phyloP scores from a whole-genome alignment of 306 rosid species.

The Geum urbanum region DNA sequence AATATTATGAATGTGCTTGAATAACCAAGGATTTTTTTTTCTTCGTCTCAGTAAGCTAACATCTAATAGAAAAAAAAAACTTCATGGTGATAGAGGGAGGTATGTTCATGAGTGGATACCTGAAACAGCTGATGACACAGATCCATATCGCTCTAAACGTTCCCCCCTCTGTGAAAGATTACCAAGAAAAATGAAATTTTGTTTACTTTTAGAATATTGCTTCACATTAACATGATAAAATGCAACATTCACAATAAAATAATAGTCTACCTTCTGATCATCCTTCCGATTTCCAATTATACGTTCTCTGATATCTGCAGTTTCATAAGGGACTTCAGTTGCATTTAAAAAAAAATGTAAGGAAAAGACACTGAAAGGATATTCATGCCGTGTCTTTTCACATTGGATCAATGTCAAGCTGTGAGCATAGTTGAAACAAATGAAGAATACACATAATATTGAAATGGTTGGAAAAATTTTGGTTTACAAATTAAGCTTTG shows the following conservation, averaged over 20 bases:
- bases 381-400: neutral
- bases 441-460: neutral
- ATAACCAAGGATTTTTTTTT: neutral
- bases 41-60: neutral
- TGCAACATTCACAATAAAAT: slow-evolving; percentile 12
- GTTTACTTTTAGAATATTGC: slow-evolving; percentile 11
- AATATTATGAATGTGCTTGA: neutral
- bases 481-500: neutral
- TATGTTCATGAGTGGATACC: slow-evolving; percentile 40
- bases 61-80: neutral
- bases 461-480: neutral
- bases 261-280: slow-evolving; percentile 58
- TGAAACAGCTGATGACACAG: slow-evolving; percentile 68
- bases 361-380: neutral
- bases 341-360: neutral
- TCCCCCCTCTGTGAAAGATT: slow-evolving; percentile 53
- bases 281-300: slow-evolving; percentile 80
- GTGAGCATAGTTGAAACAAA: neutral
- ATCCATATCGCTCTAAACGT: slow-evolving; percentile 69
- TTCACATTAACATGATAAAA: neutral
- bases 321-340: slow-evolving; percentile 28
- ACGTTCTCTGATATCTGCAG: slow-evolving; percentile 78
- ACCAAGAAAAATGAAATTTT: slow-evolving; percentile 5
- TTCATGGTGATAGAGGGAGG: neutral
- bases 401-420: neutral